A percentile compares a stretch with the other conserved stretches of the same genome.
Conservation (phyloP, 805 yeast genomes). For the Monosporozyma aerobia region DNA sequence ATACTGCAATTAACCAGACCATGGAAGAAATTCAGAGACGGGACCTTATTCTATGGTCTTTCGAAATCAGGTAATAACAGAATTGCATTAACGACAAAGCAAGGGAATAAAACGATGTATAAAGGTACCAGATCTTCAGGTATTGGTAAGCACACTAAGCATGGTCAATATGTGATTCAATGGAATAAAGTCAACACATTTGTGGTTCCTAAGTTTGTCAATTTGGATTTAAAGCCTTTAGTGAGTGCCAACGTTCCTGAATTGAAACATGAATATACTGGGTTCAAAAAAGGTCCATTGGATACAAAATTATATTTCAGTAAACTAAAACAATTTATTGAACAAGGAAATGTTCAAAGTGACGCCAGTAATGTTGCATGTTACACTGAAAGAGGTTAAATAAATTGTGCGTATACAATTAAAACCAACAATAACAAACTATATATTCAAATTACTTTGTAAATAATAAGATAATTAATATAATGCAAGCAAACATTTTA, state of each 20-base stretch:
- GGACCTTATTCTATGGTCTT: slow-evolving; percentile 73
- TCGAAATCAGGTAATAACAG: slow-evolving; percentile 77
- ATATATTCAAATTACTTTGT: neutral
- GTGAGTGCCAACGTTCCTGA: slow-evolving; percentile 69
- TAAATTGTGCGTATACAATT: neutral
- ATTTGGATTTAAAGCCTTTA: slow-evolving; percentile 53
- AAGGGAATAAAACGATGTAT: slow-evolving; percentile 88
- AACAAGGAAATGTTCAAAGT: slow-evolving; percentile 48
- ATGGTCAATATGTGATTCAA: slow-evolving; percentile 67
- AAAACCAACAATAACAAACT: neutral
- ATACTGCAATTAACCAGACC: slow-evolving; percentile 59
- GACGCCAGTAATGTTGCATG: slow-evolving; percentile 22
- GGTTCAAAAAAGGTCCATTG: slow-evolving; percentile 60
- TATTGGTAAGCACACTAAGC: slow-evolving; percentile 67
- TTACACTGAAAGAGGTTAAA: slow-evolving; percentile 19
- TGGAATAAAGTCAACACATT: slow-evolving; percentile 86
- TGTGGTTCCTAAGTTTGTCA: slow-evolving; percentile 57
- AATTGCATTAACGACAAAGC: slow-evolving; percentile 76
- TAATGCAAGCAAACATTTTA: neutral
- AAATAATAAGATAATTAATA: neutral
- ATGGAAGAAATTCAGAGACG: slow-evolving; percentile 80
- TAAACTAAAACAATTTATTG: slow-evolving; percentile 67
- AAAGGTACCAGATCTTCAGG: slow-evolving; percentile 97
- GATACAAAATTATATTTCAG: slow-evolving; percentile 67
- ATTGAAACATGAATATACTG: slow-evolving; percentile 56